These are phyloP conservation scores for Erucastrum elatum DNA, from an alignment of 345 rosid genomes.

Conservation along the genomic window DNA sequence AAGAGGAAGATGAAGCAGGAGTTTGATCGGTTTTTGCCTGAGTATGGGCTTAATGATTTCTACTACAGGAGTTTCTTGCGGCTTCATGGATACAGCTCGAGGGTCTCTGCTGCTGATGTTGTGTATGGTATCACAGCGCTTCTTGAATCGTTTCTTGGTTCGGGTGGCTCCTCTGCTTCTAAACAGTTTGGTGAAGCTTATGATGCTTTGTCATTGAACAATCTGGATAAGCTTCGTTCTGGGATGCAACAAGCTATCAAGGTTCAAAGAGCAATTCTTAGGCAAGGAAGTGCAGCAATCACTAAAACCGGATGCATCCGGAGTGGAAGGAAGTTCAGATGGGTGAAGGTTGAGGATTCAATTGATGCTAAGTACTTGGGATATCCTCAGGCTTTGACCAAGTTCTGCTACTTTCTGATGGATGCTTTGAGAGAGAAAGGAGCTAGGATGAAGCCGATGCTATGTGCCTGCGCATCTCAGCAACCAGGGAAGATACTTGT, in stretches of 20 bases:
- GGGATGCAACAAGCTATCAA: constrained; percentile 97
- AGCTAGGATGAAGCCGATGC: constrained; percentile 80
- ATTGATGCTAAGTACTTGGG: constrained; percentile 72
- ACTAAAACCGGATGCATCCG: constrained; percentile 73
- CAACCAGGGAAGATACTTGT: constrained; percentile 68
- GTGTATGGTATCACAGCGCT: constrained; percentile 87
- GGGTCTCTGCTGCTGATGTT: constrained; percentile 92
- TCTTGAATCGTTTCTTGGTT: constrained; percentile 81
- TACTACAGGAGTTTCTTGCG: constrained; percentile 79
- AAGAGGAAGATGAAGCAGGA: constrained; percentile 88
- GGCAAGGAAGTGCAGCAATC: constrained; percentile 91
- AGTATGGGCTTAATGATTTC: constrained; percentile 47
- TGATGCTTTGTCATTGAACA: constrained; percentile 76
- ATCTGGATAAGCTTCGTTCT: constrained; percentile 62
- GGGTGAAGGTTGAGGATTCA: constrained; percentile 91
- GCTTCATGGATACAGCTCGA: constrained; percentile 84
- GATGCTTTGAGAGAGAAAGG: constrained; percentile 96
- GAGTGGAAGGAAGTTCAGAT: constrained; percentile 90
- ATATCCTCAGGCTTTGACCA: constrained; percentile 91
- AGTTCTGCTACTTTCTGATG: constrained; percentile 92
- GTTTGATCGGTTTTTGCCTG: constrained; percentile 76
- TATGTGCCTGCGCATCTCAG: constrained; percentile 74
- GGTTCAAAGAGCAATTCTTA: constrained; percentile 78
- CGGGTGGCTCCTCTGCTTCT: constrained; percentile 77
- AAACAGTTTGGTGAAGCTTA: constrained; percentile 89